Percentiles rank a stretch among this genome's conserved stretches.
phyloP scores from a whole-genome alignment of 257 asterid species.

The Nicotiana sylvestris region DNA sequence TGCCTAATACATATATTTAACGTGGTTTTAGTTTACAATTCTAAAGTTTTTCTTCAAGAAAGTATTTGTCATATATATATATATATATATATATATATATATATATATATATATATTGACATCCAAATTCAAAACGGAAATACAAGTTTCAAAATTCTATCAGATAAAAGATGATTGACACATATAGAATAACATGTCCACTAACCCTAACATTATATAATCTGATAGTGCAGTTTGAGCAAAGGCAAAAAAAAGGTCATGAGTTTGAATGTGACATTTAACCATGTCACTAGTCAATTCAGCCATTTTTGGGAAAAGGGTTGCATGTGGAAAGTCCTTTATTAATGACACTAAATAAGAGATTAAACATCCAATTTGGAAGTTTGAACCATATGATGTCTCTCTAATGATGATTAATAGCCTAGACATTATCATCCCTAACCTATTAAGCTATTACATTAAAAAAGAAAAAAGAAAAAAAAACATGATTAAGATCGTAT shows the following conservation, averaged over 20 bases:
- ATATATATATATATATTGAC: too few relatives aligned
- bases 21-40: too few relatives aligned
- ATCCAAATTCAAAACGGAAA: too few relatives aligned
- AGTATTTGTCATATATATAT: too few relatives aligned
- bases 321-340: neutral
- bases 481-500: constrained; percentile 22
- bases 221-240: neutral
- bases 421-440: constrained; percentile 19
- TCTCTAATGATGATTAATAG: constrained; percentile 25
- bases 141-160: too few relatives aligned
- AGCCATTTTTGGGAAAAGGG: constrained; percentile 10
- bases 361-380: constrained; percentile 9
- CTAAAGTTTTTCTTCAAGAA: too few relatives aligned
- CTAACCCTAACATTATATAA: too few relatives aligned
- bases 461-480: neutral
- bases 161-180: too few relatives aligned
- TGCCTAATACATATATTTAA: too few relatives aligned
- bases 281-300: constrained; percentile 2
- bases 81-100: too few relatives aligned
- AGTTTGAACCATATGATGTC: constrained; percentile 13
- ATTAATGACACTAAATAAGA: neutral
- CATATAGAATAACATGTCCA: too few relatives aligned
- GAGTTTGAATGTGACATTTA: neutral
- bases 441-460: constrained; percentile 11
- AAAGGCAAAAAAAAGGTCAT: neutral